Evolutionary conservation across 2,329 filamentous ascomycete genomes (phyloP).

Genomic region (Fusarium brachygibbosum): DNA sequence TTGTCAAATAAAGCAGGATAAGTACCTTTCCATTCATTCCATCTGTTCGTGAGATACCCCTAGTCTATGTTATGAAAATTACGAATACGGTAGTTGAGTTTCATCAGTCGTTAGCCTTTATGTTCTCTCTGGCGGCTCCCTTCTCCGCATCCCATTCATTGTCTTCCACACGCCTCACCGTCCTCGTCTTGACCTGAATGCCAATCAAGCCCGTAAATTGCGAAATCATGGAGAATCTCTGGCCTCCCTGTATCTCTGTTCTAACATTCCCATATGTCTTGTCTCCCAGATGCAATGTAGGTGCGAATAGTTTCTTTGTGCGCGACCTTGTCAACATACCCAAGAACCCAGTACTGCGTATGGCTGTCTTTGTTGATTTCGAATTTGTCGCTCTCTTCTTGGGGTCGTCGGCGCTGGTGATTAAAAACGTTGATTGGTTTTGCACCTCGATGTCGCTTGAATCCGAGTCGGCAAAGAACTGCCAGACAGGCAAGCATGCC

Average conservation of each 20-base stretch:
- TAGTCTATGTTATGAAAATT: slow-evolving; percentile 6
- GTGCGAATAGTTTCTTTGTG: slow-evolving; percentile 45
- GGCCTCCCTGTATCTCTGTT: slow-evolving; percentile 50
- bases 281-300: slow-evolving; percentile 50
- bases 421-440: slow-evolving; percentile 38
- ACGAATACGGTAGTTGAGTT: not conserved
- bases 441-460: slow-evolving; percentile 4
- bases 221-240: slow-evolving; percentile 46
- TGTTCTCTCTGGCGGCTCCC: slow-evolving; percentile 17
- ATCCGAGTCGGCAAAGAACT: slow-evolving; percentile 20
- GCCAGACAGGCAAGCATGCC: slow-evolving; percentile 57
- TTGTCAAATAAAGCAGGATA: not conserved
- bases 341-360: not conserved
- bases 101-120: slow-evolving; percentile 26
- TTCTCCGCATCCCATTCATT: slow-evolving; percentile 28
- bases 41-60: not conserved
- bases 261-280: slow-evolving; percentile 50
- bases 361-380: slow-evolving; percentile 1
- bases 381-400: not conserved
- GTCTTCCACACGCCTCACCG: slow-evolving; percentile 32
- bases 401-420: not conserved
- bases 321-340: slow-evolving; percentile 24
- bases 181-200: slow-evolving; percentile 45
- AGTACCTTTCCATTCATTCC: not conserved
- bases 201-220: slow-evolving; percentile 40